These are phyloP conservation scores for Rubroshorea leprosula DNA, from an alignment of 345 rosid genomes.

Conservation along the genomic window DNA sequence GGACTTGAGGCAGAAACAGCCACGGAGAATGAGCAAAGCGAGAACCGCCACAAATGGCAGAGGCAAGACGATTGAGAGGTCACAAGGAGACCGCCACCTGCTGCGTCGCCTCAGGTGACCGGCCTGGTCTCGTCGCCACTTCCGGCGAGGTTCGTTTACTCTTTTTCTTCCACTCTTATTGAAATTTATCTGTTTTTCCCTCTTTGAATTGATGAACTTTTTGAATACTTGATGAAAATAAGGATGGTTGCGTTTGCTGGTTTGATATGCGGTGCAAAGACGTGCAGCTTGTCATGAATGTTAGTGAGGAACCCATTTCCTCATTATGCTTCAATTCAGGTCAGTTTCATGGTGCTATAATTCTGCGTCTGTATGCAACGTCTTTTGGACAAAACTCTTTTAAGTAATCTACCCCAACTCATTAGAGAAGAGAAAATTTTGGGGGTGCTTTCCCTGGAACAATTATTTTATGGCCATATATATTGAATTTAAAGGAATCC, in stretches of 20 bases:
- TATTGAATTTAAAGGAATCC: neutral
- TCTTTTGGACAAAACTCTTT: no score
- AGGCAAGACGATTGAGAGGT: conserved; percentile 72
- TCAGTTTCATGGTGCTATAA: conserved; percentile 12
- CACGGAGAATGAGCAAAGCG: conserved; percentile 1
- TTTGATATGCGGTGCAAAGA: conserved; percentile 92
- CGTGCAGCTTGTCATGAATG: conserved; percentile 53
- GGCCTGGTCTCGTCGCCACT: conserved; percentile 62
- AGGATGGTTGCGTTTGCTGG: conserved; percentile 96
- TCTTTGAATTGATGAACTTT: neutral
- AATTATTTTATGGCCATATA: neutral
- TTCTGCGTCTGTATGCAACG: neutral
- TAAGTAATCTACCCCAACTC: no score
- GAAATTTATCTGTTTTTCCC: neutral
- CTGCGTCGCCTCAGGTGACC: conserved; percentile 72
- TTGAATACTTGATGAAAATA: neutral
- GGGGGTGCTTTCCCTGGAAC: no score
- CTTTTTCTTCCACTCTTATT: conserved; percentile 5
- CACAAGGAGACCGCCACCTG: conserved; percentile 67
- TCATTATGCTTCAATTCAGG: conserved; percentile 81
- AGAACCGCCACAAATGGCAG: conserved; percentile 26
- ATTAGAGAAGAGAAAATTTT: no score
- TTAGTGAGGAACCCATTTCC: conserved; percentile 59
- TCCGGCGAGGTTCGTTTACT: conserved; percentile 57
- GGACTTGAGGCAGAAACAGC: neutral